A percentile compares a stretch with the other conserved stretches of the same genome.
These are phyloP conservation scores for Symbiotaphrina buchneri DNA, from an alignment of 495 filamentous ascomycete species.

Conservation along the genomic window DNA sequence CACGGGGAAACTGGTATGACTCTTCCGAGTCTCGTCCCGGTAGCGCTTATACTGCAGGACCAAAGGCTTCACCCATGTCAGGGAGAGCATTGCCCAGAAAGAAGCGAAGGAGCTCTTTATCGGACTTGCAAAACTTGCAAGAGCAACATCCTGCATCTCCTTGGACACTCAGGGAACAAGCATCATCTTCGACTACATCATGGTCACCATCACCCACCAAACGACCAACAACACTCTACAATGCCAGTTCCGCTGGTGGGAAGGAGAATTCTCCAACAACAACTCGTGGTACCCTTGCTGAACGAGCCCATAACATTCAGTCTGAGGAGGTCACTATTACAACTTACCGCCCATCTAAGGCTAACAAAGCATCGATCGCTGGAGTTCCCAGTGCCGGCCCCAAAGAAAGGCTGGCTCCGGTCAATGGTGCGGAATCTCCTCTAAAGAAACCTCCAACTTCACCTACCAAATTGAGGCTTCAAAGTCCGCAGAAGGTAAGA, in stretches of 20 bases:
- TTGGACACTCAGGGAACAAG: not conserved
- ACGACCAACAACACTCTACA: slow-evolving; percentile 12
- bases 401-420: not conserved
- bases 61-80: slow-evolving; percentile 7
- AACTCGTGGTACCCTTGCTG: slow-evolving; percentile 14
- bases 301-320: slow-evolving; percentile 16
- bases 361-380: not conserved
- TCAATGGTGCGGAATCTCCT: not conserved
- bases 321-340: slow-evolving; percentile 8
- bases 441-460: slow-evolving; percentile 6
- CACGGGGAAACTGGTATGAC: too few relatives aligned
- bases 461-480: slow-evolving; percentile 54
- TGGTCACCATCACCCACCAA: slow-evolving; percentile 12
- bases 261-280: slow-evolving; percentile 23
- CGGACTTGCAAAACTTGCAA: slow-evolving; percentile 46
- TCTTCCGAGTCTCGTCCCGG: slow-evolving; percentile 53
- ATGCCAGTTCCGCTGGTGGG: slow-evolving; percentile 22
- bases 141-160: slow-evolving; percentile 4
- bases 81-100: slow-evolving; percentile 15
- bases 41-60: slow-evolving; percentile 19
- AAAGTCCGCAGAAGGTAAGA: slow-evolving; percentile 59
- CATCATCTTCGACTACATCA: slow-evolving; percentile 7
- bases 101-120: slow-evolving; percentile 81
- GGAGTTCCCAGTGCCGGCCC: slow-evolving; percentile 4
- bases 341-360: not conserved